A percentile compares a stretch with the other conserved stretches of the same genome.
Evolutionary conservation across 164 flowering plant species (phyloP).

Genomic region (Nymphaea thermarum): DNA sequence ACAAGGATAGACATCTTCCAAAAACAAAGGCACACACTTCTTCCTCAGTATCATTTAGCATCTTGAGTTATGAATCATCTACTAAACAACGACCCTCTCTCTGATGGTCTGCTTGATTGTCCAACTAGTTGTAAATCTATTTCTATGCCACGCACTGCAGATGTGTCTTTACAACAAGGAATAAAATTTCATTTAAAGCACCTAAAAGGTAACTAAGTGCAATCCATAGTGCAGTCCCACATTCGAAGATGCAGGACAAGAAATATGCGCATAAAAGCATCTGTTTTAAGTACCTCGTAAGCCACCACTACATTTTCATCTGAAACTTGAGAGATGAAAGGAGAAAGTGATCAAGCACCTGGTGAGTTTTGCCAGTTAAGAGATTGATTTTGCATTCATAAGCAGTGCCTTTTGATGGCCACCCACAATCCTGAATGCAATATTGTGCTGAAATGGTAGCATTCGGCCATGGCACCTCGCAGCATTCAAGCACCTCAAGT

Average conservation of each 20-base stretch:
- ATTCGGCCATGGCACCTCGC: conserved; percentile 76
- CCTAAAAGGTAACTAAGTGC: too few relatives aligned
- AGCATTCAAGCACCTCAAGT: conserved; percentile 86
- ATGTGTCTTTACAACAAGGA: too few relatives aligned
- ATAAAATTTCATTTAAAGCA: too few relatives aligned
- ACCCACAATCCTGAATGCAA: conserved; percentile 55
- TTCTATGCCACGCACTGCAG: too few relatives aligned
- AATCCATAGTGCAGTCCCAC: too few relatives aligned
- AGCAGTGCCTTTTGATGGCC: conserved; percentile 66
- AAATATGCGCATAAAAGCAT: neutral
- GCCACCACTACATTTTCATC: neutral
- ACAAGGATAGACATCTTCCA: too few relatives aligned
- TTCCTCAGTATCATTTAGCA: too few relatives aligned
- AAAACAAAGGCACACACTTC: too few relatives aligned
- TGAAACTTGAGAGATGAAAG: neutral
- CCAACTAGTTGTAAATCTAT: too few relatives aligned
- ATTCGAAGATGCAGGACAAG: neutral
- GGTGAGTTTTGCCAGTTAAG: conserved; percentile 90
- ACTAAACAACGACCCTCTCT: too few relatives aligned
- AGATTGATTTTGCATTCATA: conserved; percentile 87
- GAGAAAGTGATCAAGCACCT: conserved; percentile 29
- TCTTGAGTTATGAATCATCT: too few relatives aligned
- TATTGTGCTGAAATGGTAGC: conserved; percentile 32
- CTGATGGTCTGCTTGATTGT: too few relatives aligned
- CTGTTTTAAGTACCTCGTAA: neutral